Evolutionary conservation across 176 grass and related monocot genomes (phyloP).

Genomic region (Cymbopogon citratus): DNA sequence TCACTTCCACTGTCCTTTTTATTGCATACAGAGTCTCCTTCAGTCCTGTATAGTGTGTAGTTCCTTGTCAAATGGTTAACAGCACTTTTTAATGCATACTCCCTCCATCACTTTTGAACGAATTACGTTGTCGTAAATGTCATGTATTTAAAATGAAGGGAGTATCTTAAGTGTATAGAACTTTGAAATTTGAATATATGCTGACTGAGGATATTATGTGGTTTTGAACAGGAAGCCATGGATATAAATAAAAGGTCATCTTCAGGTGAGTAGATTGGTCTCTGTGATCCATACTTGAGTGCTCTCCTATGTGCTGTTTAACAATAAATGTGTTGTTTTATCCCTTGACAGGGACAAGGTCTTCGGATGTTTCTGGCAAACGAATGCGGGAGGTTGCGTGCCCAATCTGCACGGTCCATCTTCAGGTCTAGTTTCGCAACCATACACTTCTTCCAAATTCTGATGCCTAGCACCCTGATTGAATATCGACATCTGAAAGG

Average conservation of each 20-base stretch:
- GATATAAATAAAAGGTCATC: constrained; percentile 88
- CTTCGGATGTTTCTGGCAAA: constrained; percentile 55
- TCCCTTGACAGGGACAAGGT: constrained; percentile 45
- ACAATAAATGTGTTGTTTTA: neutral
- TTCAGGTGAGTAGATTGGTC: constrained; percentile 47
- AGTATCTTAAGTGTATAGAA: no score
- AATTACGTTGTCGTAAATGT: neutral
- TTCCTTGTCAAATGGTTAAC: neutral
- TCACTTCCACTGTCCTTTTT: neutral
- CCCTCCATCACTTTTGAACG: neutral
- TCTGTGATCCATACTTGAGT: neutral
- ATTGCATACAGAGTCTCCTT: neutral
- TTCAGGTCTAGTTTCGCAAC: constrained; percentile 45
- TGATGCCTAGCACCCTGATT: neutral
- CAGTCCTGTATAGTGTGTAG: neutral
- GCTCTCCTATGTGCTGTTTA: neutral
- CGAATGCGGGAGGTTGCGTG: constrained; percentile 87
- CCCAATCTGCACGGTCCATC: constrained; percentile 87
- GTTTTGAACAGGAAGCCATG: constrained; percentile 82
- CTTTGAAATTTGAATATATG: neutral
- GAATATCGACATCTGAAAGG: neutral
- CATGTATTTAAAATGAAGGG: neutral
- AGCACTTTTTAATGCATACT: neutral
- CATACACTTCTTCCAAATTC: neutral
- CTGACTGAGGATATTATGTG: constrained; percentile 7